A percentile compares a stretch with the other conserved stretches of the same genome.
Evolutionary conservation across 164 flowering plant genomes (phyloP).

Genomic region (Berberis thunbergii): DNA sequence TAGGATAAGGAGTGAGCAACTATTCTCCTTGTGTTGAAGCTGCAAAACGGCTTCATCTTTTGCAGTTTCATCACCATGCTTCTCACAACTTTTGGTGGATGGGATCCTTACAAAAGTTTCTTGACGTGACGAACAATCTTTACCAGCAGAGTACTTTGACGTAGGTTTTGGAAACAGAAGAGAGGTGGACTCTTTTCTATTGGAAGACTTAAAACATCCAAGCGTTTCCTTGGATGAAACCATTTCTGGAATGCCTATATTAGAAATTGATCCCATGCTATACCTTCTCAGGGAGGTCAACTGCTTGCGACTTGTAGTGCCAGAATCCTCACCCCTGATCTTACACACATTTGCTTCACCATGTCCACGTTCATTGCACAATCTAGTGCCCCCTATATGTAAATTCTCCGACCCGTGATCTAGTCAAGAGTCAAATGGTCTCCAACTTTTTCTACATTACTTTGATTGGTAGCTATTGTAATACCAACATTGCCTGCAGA

Average conservation of each 20-base stretch:
- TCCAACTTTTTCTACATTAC: too few relatives aligned
- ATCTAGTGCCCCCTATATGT: too few relatives aligned
- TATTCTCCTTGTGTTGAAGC: conserved; percentile 12
- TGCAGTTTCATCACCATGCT: conserved; percentile 12
- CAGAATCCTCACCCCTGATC: conserved; percentile 14
- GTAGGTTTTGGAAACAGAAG: conserved; percentile 2
- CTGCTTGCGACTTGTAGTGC: conserved; percentile 18
- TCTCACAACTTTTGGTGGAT: conserved; percentile 2
- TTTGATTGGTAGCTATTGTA: too few relatives aligned
- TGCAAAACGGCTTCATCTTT: conserved; percentile 18
- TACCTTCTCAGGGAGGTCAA: conserved; percentile 40
- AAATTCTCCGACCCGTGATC: too few relatives aligned
- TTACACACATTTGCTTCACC: conserved; percentile 11
- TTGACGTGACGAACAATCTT: conserved; percentile 8
- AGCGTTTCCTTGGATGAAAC: conserved; percentile 6
- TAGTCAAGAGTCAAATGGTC: too few relatives aligned
- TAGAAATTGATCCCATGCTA: conserved; percentile 23
- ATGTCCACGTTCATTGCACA: conserved; percentile 10
- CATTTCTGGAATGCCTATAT: conserved; percentile 1
- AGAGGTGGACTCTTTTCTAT: conserved; percentile 4
- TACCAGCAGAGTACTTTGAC: conserved; percentile 5
- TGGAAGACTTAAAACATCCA: conserved; percentile 8
- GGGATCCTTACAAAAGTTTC: conserved; percentile 2
- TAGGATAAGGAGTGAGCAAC: conserved; percentile 21
- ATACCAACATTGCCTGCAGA: too few relatives aligned